These are phyloP conservation scores for Calonectria honghensis DNA, from an alignment of 2,329 filamentous ascomycete species.

Conservation along the genomic window DNA sequence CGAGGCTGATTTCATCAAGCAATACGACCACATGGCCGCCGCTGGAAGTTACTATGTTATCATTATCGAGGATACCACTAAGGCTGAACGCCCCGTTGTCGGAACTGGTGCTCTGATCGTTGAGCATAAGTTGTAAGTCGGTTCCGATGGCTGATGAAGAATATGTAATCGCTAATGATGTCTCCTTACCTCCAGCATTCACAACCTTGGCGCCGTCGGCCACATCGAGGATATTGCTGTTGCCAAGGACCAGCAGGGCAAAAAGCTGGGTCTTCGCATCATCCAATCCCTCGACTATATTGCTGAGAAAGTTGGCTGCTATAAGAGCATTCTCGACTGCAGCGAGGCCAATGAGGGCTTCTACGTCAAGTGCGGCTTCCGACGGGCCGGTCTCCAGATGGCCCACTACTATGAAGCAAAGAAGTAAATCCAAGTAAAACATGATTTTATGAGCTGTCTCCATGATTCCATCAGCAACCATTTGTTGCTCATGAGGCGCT, in stretches of 20 bases:
- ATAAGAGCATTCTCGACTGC: conserved; percentile 98
- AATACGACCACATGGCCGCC: conserved; percentile 87
- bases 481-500: background rate
- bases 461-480: background rate
- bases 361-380: conserved; percentile 98
- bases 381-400: conserved; percentile 95
- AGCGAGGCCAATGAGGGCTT: conserved; percentile 97
- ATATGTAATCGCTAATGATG: conserved; percentile 40
- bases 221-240: conserved; percentile 99
- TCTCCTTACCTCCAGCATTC: conserved; percentile 73
- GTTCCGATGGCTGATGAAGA: conserved; percentile 1
- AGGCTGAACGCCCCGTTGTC: conserved; percentile 79
- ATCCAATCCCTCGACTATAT: conserved; percentile 96
- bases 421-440: conserved; percentile 63
- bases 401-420: conserved; percentile 90
- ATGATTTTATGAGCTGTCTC: conserved; percentile 35
- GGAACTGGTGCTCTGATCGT: conserved; percentile 93
- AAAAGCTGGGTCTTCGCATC: conserved; percentile 93
- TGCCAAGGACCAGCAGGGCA: conserved; percentile 95
- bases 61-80: conserved; percentile 84
- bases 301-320: conserved; percentile 92
- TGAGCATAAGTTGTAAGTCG: conserved; percentile 91
- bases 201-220: conserved; percentile 87
- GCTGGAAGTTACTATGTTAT: conserved; percentile 90
- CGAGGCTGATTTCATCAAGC: conserved; percentile 83